These are phyloP conservation scores for Aureobasidium vineae DNA, from an alignment of 2,329 filamentous ascomycete species.

Conservation along the genomic window DNA sequence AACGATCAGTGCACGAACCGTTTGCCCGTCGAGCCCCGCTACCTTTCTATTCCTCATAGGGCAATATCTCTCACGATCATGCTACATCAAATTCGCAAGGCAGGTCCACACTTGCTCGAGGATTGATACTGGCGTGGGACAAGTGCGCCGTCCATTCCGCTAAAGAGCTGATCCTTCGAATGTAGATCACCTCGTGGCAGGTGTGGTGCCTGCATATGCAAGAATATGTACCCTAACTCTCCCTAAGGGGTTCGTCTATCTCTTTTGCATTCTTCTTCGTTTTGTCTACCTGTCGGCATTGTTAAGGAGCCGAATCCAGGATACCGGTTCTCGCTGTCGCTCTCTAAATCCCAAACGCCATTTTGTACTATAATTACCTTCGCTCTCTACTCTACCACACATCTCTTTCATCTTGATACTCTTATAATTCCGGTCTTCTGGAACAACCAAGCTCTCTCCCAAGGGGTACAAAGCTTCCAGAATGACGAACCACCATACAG, in stretches of 20 bases:
- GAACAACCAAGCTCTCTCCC: background rate
- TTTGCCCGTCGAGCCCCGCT: slow-evolving; percentile 10
- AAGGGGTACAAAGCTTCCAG: background rate
- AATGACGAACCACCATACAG: background rate
- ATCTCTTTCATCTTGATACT: background rate
- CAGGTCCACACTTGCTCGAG: slow-evolving; percentile 2
- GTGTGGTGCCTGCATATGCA: slow-evolving; percentile 20
- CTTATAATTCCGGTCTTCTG: background rate
- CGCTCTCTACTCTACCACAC: background rate
- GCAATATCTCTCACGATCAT: slow-evolving; percentile 6
- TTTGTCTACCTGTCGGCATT: slow-evolving; percentile 7
- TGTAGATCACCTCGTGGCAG: slow-evolving; percentile 17
- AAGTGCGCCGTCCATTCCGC: slow-evolving; percentile 5
- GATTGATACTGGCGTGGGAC: slow-evolving; percentile 10
- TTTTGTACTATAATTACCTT: background rate
- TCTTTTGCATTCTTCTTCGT: slow-evolving; percentile 11
- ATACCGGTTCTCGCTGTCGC: background rate
- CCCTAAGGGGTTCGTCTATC: background rate
- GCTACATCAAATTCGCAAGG: background rate
- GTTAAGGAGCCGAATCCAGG: background rate
- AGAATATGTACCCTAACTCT: background rate
- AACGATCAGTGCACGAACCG: slow-evolving; percentile 13
- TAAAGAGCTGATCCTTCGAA: background rate
- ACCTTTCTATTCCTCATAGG: slow-evolving; percentile 1
- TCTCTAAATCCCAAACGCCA: background rate